Evolutionary conservation across 2,329 filamentous ascomycete species (phyloP).

Genomic region (Sclerotinia glacialis): DNA sequence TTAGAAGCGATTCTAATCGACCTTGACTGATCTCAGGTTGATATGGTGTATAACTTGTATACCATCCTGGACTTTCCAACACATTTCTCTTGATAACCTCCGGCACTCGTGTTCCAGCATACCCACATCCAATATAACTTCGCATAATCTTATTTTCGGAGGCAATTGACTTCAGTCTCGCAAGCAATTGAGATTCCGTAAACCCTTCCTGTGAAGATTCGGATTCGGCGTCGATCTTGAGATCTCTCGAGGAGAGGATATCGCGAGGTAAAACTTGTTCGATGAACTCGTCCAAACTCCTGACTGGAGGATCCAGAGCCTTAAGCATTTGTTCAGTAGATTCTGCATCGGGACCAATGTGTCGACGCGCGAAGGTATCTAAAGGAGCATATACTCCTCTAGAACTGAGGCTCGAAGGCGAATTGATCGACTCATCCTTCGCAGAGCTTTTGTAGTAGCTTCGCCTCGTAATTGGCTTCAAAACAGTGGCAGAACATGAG

Average conservation of each 20-base stretch:
- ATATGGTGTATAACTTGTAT: constrained; percentile 96
- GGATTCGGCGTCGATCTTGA: constrained; percentile 53
- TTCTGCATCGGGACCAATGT: constrained; percentile 77
- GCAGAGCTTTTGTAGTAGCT: constrained; percentile 39
- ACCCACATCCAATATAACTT: constrained; percentile 81
- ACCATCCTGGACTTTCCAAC: constrained; percentile 91
- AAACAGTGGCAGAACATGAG: constrained; percentile 22
- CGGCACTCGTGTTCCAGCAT: constrained; percentile 82
- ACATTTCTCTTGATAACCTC: constrained; percentile 91
- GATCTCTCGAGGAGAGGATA: constrained; percentile 65
- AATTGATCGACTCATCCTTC: constrained; percentile 33
- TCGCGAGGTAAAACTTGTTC: constrained; percentile 77
- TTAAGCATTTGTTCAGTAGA: constrained; percentile 77
- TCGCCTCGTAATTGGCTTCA: constrained; percentile 30
- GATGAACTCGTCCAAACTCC: constrained; percentile 77
- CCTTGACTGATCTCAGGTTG: constrained; percentile 97
- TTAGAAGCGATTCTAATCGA: constrained; percentile 83
- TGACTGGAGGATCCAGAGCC: constrained; percentile 69
- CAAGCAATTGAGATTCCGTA: constrained; percentile 59
- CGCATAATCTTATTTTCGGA: constrained; percentile 58
- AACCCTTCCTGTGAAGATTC: constrained; percentile 35
- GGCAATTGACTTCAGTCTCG: constrained; percentile 52
- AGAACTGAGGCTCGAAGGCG: constrained; percentile 26
- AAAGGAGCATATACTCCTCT: constrained; percentile 46
- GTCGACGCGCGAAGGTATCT: constrained; percentile 69